Evolutionary conservation across 2,329 filamentous ascomycete genomes (phyloP), one percentile per base, ranked within the genome.

Genomic region (Sporothrix curviconia): DNA sequence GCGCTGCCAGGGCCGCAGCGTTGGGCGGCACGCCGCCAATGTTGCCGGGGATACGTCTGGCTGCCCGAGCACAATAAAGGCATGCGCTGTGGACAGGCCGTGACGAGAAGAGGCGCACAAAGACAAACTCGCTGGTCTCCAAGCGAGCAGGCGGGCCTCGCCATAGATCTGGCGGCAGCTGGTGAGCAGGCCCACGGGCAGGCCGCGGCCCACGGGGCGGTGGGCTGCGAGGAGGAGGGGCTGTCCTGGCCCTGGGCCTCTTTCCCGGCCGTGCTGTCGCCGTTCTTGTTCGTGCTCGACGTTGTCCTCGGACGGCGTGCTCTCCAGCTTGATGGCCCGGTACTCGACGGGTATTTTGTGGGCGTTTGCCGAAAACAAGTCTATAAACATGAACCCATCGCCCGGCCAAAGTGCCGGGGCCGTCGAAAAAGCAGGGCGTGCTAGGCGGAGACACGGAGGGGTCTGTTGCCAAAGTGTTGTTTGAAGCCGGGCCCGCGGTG

Each of bases 51-150:
- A 30, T 15, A n/a, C 9, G 32, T 19, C 32, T 25, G 19, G 17
- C 56, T 28, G 8, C 40, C 49, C 4, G n/a, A 57, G 51, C 7
- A 57, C 43, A 4, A 57, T 30, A 32, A 77, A 74, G 0, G 67
- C 65, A 8, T 69, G 63, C 0, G 75, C 76, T 1, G 74, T 70
- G 62, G 71, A 71, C 3, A 77, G 63, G 0, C 76, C 77, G n/a
- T 14, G 73, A 75, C 12, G 72, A 69, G 64, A 76, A 76, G 72
- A 73, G 75, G 43, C 73, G 74, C 37, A 72, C 67, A 59, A 78
- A 79, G 24, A 71, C 70, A 58, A 79, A 78, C 53, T 78, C 75
- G 65, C 76, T 77, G 22, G 64, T 58, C 7, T 64, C 61, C 61
- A 76, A 77, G 77, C 74, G 2, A 78, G 25, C 0, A 57, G 17